Conservation (phyloP, 805 yeast genomes). For the Martiniozyma abietophila region DNA sequence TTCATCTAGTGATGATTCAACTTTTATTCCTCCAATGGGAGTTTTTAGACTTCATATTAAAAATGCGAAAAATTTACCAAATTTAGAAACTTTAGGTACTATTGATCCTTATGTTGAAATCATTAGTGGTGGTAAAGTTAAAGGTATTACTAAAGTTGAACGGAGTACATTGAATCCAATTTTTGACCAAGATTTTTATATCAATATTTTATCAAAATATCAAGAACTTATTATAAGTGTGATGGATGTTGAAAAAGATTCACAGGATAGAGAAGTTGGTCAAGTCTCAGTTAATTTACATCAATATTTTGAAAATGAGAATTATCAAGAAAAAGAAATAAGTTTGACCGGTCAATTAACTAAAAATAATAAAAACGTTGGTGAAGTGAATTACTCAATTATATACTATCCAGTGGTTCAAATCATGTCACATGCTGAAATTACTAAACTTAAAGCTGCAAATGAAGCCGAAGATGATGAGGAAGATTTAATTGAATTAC, state of each 20-base stretch:
- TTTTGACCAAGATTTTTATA: constrained; percentile 49
- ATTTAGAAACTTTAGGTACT: constrained; percentile 59
- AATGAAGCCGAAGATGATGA: constrained; percentile 32
- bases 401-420: constrained; percentile 61
- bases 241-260: constrained; percentile 60
- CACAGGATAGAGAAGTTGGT: constrained; percentile 55
- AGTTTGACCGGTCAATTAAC: constrained; percentile 8
- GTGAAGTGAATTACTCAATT: constrained; percentile 43
- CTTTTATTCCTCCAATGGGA: constrained; percentile 55
- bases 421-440: constrained; percentile 50
- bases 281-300: constrained; percentile 32
- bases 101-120: constrained; percentile 69
- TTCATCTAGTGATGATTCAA: constrained; percentile 34
- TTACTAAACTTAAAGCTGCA: constrained; percentile 35
- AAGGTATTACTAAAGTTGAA: constrained; percentile 45
- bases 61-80: constrained; percentile 40
- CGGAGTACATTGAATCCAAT: constrained; percentile 46
- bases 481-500: constrained; percentile 30
- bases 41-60: constrained; percentile 52
- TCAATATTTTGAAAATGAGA: constrained; percentile 8
- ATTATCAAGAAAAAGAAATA: constrained; percentile 10
- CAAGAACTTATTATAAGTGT: constrained; percentile 51
- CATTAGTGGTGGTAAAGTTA: constrained; percentile 46
- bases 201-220: constrained; percentile 52
- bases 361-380: constrained; percentile 26